Evolutionary conservation across 1,284 basidiomycete species (phyloP), one percentile per base, ranked within the genome.

Genomic region (Microbotryum lychnidis-dioicae): DNA sequence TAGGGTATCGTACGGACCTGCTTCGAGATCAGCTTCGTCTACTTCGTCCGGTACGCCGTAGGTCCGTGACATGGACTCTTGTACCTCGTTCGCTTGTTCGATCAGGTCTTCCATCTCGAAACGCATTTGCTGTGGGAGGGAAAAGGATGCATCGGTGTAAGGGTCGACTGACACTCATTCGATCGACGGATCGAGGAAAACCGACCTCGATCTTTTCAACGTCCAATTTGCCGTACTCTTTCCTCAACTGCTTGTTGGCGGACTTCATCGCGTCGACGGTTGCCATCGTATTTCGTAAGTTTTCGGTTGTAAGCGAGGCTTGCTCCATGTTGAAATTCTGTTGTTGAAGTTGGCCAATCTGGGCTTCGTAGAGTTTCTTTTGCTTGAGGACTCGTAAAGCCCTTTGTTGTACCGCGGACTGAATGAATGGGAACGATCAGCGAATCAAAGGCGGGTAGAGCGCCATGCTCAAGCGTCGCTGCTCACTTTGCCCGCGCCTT

Each of bases 291-390:
- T 97, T 98, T 66, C 91, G 84, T 70, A 98, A 77, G 76, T 98
- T 98, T 77, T 98, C 96, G 5, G 94, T 97, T 20, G 91, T 87
- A 76, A 98, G 85, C 12, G 88, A 84, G 27, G 94, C 89, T 66
- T 91, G 93, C 78, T 98, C 94, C 91, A 98, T 98, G 77, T 99
- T 98, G 80, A 91, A 98, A 25, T 89, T 87, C 76, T 98, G 96
- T 75, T 98, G 96, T 54, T 88, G 81, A 16, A 99, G 81, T 75
- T 97, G 91, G 10, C 84, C 81, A 45, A 97, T 82, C 76, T 99
- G 96, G 18, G 80, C 79, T 75, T 99, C 96, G 78, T 99, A 94
- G 86, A 97, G 86, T 74, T 86, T 84, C 79, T 92, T 97, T 78
- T 98, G 96, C 77, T 92, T 92, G 54, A 23, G 23, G 23, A 23